Evolutionary conservation across 2,329 filamentous ascomycete species (phyloP).

Genomic region (Westerdykella ornata): DNA sequence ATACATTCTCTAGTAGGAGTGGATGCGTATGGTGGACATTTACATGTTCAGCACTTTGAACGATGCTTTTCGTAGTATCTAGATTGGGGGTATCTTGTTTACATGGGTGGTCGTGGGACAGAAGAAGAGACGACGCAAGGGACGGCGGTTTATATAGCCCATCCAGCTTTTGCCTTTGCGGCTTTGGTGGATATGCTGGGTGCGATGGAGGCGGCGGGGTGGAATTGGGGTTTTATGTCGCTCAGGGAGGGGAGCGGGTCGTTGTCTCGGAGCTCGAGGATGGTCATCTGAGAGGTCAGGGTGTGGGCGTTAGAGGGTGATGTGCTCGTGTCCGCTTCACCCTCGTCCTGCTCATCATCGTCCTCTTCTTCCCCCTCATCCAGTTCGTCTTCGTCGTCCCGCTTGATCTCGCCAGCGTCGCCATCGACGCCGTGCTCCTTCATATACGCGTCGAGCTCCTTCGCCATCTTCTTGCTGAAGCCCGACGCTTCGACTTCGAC

Average conservation of each 20-base stretch:
- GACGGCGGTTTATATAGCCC: constrained; percentile 18
- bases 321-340: constrained; percentile 4
- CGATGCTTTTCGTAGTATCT: too few species aligned
- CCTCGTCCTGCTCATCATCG: constrained; percentile 6
- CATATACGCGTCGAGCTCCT: constrained; percentile 87
- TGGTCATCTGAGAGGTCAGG: constrained; percentile 30
- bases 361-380: constrained; percentile 16
- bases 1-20: too few species aligned
- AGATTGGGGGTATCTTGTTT: too few species aligned
- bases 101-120: too few species aligned
- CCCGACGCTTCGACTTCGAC: constrained; percentile 86
- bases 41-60: too few species aligned
- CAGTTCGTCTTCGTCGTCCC: constrained; percentile 14
- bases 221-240: constrained; percentile 20
- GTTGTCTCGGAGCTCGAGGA: constrained; percentile 33
- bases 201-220: constrained; percentile 5
- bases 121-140: too few species aligned
- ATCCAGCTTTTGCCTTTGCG: constrained; percentile 34
- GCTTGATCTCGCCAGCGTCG: constrained; percentile 38
- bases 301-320: constrained; percentile 6
- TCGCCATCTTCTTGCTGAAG: constrained; percentile 94
- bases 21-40: too few species aligned
- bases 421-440: constrained; percentile 59
- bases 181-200: constrained; percentile 29
- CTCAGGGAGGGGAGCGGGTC: constrained; percentile 29